phyloP scores from a whole-genome alignment of 192 early-diverging fungal genomes.

The Pilobolus umbonatus region DNA sequence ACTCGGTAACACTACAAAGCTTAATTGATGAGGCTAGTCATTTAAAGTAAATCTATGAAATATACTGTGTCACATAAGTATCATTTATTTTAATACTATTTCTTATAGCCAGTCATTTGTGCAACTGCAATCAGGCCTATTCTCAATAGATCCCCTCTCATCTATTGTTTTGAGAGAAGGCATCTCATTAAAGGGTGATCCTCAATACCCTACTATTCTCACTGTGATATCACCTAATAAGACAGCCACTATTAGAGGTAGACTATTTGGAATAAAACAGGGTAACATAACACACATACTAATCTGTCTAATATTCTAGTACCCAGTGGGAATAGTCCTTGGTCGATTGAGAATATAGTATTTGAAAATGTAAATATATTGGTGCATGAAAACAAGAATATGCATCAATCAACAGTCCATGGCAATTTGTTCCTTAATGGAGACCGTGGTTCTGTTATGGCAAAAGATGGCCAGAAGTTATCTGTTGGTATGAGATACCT shows the following conservation, averaged over 20 bases:
- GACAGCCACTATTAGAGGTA: conserved; percentile 18
- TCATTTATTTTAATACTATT: neutral
- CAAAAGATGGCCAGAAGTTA: conserved; percentile 6
- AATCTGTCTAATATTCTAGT: conserved; percentile 4
- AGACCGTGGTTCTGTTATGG: conserved; percentile 5
- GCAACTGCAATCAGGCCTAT: neutral
- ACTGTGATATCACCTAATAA: neutral
- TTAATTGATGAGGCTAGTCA: conserved; percentile 15
- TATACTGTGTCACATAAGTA: neutral
- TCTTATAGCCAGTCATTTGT: neutral
- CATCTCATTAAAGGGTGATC: conserved; percentile 11
- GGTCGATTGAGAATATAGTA: conserved; percentile 18
- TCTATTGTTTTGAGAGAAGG: conserved; percentile 16
- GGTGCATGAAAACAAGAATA: conserved; percentile 9
- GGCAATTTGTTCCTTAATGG: conserved; percentile 23
- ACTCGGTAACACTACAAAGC: conserved; percentile 6
- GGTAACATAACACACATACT: neutral
- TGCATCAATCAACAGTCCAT: neutral
- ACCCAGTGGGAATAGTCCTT: conserved; percentile 3
- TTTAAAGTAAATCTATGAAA: conserved; percentile 1
- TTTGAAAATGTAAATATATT: conserved; percentile 27
- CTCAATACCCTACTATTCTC: conserved; percentile 12
- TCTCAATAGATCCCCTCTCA: neutral
- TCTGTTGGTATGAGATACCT: conserved; percentile 14
- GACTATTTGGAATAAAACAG: neutral